Evolutionary conservation across 495 filamentous ascomycete genomes (phyloP), one percentile per base, ranked within the genome.

Genomic region (Hyaloscypha bicolor): DNA sequence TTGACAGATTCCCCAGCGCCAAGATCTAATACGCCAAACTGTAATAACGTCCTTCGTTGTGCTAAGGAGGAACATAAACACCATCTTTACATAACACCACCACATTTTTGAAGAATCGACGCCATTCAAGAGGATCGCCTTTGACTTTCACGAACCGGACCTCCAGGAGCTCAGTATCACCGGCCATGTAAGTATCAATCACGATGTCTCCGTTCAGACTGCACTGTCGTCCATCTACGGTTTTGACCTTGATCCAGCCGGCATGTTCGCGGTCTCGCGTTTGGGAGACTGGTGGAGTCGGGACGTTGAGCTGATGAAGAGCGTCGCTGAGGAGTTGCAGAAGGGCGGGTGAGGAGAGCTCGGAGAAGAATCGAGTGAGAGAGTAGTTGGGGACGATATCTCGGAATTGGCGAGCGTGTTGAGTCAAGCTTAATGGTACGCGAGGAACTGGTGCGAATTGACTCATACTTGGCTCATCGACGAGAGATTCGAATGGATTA

Each of bases 41-140:
- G 35, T 22, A 56, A 57, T 22, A 61, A 66, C 57, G 31, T 9
- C 66, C 0, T 25, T 60, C 60, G 62, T 57, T 60, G 67, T 66
- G 62, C 55, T 31, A 22, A 66, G 29, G 29, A 35, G 73, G 70
- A 56, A 75, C 55, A 72, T 72, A 85, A 52, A 97, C 86, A 6
- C 86, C 93, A 71, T 97, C 93, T 76, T 89, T 90, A 79, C 93
- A 95, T 33, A 94, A 79, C 65, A 94, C 80, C 21, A 89, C 90
- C 14, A 97, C 87, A 76, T 90, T 92, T 79, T 97, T 99, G 83
- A 99, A 99, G 75, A 99, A 94, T 60, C 95, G 84, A 64, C 95
- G 84, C 95, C 95, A 99, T 83, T 97, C 95, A 35, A 99, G 77
- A 12, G 96, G 96, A 82, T 99, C 95, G 14, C 96, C 95, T 79